These are phyloP conservation scores for Phytophthora sansomeana DNA, from an alignment of 352 stramenopile genomes.

Conservation along the genomic window DNA sequence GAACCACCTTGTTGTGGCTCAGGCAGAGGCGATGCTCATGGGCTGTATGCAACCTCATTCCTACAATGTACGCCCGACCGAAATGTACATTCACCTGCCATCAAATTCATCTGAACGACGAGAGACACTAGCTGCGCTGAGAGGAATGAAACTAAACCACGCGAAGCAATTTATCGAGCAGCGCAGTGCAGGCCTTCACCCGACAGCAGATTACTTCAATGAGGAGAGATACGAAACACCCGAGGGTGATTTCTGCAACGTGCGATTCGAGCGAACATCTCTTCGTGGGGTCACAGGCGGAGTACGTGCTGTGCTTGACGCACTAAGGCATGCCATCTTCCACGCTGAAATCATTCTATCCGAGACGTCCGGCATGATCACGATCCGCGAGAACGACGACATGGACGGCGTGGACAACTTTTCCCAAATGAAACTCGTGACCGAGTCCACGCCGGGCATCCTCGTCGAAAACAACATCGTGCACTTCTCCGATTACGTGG, in stretches of 20 bases:
- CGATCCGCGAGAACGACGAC: conserved; percentile 42
- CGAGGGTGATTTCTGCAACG: conserved; percentile 47
- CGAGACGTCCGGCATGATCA: conserved; percentile 36
- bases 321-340: conserved; percentile 26
- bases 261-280: conserved; percentile 49
- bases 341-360: conserved; percentile 48
- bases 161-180: conserved; percentile 46
- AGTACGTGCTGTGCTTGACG: conserved; percentile 35
- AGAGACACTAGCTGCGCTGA: conserved; percentile 34
- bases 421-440: conserved; percentile 32
- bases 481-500: conserved; percentile 28
- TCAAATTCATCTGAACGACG: conserved; percentile 26
- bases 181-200: conserved; percentile 48
- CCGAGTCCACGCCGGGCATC: conserved; percentile 14
- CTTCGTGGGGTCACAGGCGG: conserved; percentile 20
- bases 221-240: conserved; percentile 42
- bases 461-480: conserved; percentile 39
- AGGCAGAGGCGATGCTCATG: conserved; percentile 14
- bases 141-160: conserved; percentile 47
- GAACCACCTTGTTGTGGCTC: conserved; percentile 24
- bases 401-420: conserved; percentile 29
- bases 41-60: conserved; percentile 11
- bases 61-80: conserved; percentile 32
- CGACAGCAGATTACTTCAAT: conserved; percentile 30
- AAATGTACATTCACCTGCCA: conserved; percentile 48